Base-by-base conservation (phyloP, 2,329 filamentous ascomycete genomes). In the Stemphylium lycopersici region DNA sequence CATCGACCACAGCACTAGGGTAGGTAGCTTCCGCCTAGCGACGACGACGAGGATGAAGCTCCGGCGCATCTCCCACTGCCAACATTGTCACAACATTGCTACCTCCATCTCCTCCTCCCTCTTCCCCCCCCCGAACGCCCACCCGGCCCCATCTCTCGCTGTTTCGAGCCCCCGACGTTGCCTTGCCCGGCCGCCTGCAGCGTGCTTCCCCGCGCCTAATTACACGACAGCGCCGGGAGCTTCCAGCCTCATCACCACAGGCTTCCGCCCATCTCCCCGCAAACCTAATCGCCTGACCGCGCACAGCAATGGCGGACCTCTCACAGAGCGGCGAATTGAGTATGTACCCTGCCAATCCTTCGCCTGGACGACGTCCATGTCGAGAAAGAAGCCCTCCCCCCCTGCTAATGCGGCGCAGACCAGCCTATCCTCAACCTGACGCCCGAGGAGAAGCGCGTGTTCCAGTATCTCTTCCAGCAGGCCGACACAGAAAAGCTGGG, bases 401-500 rank as follows among this genome's bases (percentile, higher is more conserved):
- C 47, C n/a, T 53, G 64, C 68, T 69, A 65, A 66, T 48, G 48
- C 47, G 42, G 48, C 61, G 46, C 62, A 69, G 63, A 63, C 56
- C 63, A 66, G 60, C 63, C 88, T 61, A 89, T 88, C 76, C 84
- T 96, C 66, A 96, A 96, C 79, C 86, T 98, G 63, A 90, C 87
- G 26, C 80, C 90, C 43, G 92, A 98, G 65, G 95, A 99, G 84
- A 97, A 96, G 80, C 90, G 91, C 76, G 86, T 90, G 55, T 99
- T 96, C 77, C 91, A 90, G 66, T 91, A 95, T 77, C 87, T 99
- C 60, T 97, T 99, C 79, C 87, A 90, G 75, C 89, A 92, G 69
- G 95, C 95, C 63, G 95, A 99, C 77, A 90, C 89, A 55, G 95
- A 97, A 67, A 90, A 86, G 73, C 88, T 96, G 53, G 92, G 93